Conservation (phyloP, 164 flowering plant genomes). For the Dillenia turbinata region DNA sequence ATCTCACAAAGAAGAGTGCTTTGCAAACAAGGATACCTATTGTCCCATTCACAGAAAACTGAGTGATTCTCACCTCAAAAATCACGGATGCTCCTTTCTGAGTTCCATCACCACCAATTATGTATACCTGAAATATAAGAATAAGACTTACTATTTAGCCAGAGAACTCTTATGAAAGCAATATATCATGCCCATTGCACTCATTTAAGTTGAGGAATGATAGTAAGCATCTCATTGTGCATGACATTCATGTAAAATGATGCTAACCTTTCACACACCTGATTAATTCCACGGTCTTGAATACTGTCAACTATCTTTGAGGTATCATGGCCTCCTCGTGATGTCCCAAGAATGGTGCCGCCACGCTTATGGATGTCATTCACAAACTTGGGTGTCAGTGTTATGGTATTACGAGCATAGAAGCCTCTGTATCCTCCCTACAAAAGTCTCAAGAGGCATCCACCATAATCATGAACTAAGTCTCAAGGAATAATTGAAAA, state of each 20-base stretch:
- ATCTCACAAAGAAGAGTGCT: too few species aligned
- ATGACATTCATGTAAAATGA: neutral
- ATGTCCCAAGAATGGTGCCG: constrained; percentile 81
- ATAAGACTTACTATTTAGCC: too few species aligned
- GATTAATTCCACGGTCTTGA: constrained; percentile 86
- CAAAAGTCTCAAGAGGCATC: neutral
- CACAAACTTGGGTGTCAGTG: constrained; percentile 62
- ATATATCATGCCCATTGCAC: too few species aligned
- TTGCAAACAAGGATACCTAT: too few species aligned
- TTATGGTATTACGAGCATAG: constrained; percentile 61
- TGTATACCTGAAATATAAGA: constrained; percentile 50
- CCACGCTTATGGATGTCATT: constrained; percentile 90
- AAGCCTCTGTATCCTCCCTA: constrained; percentile 86
- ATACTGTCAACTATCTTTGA: constrained; percentile 84
- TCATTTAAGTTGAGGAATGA: too few species aligned
- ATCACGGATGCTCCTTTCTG: constrained; percentile 80
- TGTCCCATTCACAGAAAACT: too few species aligned
- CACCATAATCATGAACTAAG: too few species aligned
- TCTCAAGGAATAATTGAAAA: too few species aligned
- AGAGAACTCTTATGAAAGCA: too few species aligned
- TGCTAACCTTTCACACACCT: constrained; percentile 31
- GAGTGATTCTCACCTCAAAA: constrained; percentile 43
- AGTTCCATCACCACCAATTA: constrained; percentile 91
- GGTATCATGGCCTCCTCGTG: constrained; percentile 85
- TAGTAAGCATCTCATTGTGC: too few species aligned